phyloP scores from a whole-genome alignment of 352 stramenopile genomes.

The Globisporangium okanoganense region DNA sequence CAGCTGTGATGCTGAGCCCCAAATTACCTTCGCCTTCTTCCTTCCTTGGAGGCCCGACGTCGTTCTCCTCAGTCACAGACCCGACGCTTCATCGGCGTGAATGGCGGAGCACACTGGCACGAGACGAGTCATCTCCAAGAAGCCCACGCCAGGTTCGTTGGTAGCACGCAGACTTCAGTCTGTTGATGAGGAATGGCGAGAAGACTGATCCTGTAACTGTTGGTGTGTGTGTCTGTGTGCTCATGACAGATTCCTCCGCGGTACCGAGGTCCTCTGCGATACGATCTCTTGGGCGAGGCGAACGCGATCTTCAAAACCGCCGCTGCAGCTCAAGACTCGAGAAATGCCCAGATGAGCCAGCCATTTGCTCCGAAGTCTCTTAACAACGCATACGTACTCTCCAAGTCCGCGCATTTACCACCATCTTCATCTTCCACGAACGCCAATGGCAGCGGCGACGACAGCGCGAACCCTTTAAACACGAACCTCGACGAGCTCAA shows the following conservation, averaged over 20 bases:
- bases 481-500: slow-evolving; percentile 63
- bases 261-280: slow-evolving; percentile 29
- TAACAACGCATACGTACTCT: neutral
- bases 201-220: neutral
- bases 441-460: slow-evolving; percentile 5
- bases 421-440: neutral
- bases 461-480: slow-evolving; percentile 12
- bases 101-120: slow-evolving; percentile 44
- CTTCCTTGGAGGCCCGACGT: slow-evolving; percentile 16
- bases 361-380: neutral
- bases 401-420: neutral
- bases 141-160: slow-evolving; percentile 27
- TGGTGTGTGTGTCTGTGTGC: neutral
- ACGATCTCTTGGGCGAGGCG: slow-evolving; percentile 22
- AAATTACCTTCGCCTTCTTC: neutral
- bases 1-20: slow-evolving; percentile 4
- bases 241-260: slow-evolving; percentile 34
- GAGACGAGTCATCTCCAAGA: slow-evolving; percentile 7
- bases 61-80: slow-evolving; percentile 55
- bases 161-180: neutral
- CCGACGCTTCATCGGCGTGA: slow-evolving; percentile 44
- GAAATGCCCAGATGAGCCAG: neutral
- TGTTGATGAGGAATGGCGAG: neutral
- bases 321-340: neutral
- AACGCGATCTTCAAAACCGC: slow-evolving; percentile 1